Base-by-base conservation (phyloP, 1,284 basidiomycete genomes). In the Boletus mariae region DNA sequence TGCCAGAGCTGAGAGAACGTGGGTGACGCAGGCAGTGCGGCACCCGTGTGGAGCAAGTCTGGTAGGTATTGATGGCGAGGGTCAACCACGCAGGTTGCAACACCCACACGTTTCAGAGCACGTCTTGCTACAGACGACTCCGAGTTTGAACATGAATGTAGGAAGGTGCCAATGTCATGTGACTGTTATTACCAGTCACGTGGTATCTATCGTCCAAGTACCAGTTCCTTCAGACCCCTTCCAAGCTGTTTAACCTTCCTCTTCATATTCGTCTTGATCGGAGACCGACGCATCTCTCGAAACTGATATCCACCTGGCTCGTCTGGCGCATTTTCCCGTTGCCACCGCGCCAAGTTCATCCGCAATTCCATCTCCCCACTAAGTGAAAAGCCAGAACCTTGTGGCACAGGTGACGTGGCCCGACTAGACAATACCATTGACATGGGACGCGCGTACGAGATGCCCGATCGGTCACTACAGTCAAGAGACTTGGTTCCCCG, bases 321-420 rank as follows among this genome's bases (percentile, higher is more conserved):
- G 46, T 60, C 51, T 5, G 54, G 61, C 29, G 64, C 62, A 32
- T 68, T 59, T 51, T 71, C 70, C 47, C 63, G 68, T 38, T 69
- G 70, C 58, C 69, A 68, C 47, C 71, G 66, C n/a, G 80, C 80
- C 29, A 83, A 70, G 28, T 77, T 75, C 74, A 83, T 80, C 51
- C 76, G 73, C 61, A 84, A 57, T 61, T 84, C 82, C 52, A 78
- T 77, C 64, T 82, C 80, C 9, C 81, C 82, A 52, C 79, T 84
- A 53, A 84, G 66, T 46, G 82, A 84, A 63, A 73, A 81, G 4
- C 80, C 80, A 26, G 62, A 59, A 43, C 54, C 43, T 10, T 56
- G 49, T 20, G 20, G 20, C 25, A 49, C 55, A 2, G 57, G 55
- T 28, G 69, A 57, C 9, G 61, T 53, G 43, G 53, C 48, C 43